phyloP scores from a whole-genome alignment of 2,329 filamentous ascomycete species.

The Chaetothyriales sp. region DNA sequence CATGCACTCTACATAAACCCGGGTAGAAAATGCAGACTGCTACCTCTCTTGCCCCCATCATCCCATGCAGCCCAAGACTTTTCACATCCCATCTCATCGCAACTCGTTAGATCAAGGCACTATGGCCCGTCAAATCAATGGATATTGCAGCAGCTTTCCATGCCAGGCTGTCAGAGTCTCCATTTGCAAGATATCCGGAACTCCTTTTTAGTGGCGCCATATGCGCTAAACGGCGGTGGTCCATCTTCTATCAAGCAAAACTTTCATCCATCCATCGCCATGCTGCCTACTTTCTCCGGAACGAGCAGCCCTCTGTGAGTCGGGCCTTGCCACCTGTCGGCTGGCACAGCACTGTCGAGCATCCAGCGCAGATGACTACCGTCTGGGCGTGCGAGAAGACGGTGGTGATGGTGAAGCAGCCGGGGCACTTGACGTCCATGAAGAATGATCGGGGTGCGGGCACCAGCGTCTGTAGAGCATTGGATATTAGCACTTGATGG shows the following conservation, averaged over 20 bases:
- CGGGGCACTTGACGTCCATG: conserved; percentile 99
- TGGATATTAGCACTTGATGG: conserved; percentile 18
- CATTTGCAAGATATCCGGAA: conserved; percentile 73
- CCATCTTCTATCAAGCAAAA: conserved; percentile 36
- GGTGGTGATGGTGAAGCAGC: conserved; percentile 99
- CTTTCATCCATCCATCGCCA: conserved; percentile 15
- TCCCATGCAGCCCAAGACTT: conserved; percentile 19
- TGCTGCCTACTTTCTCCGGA: conserved; percentile 92
- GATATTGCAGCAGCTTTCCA: conserved; percentile 23
- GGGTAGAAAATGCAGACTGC: conserved; percentile 13
- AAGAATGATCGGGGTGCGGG: conserved; percentile 97
- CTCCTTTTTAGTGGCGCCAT: conserved; percentile 52
- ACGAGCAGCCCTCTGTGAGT: conserved; percentile 99
- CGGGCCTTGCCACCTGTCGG: conserved; percentile 98
- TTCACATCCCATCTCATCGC: conserved; percentile 5
- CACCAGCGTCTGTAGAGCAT: conserved; percentile 56
- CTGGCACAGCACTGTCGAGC: conserved; percentile 99
- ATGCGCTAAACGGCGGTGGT: conserved; percentile 28
- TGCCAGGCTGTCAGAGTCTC: conserved; percentile 17
- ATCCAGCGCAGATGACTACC: conserved; percentile 98
- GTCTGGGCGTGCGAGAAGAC: conserved; percentile 99
- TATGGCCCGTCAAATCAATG: conserved; percentile 25
- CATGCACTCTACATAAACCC: conserved; percentile 17
- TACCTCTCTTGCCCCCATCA: conserved; percentile 19
- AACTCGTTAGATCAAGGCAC: conserved; percentile 2